Percentiles rank a stretch among this genome's conserved stretches.
These are phyloP conservation scores for Coelastrella sp. DNA, from an alignment of 139 green algal species.

Conservation along the genomic window DNA sequence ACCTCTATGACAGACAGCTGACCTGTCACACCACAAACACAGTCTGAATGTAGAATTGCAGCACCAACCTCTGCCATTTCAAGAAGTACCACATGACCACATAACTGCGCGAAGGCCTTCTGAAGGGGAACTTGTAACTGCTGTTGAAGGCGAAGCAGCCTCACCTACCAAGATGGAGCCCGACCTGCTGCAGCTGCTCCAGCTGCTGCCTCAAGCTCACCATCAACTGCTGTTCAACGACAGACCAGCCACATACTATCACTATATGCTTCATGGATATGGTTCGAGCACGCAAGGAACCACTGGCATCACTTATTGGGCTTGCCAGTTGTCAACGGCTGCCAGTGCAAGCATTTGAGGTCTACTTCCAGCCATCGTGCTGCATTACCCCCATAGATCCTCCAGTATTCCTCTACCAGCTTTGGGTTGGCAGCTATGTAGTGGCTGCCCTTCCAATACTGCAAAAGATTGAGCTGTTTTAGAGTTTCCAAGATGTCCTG, in stretches of 20 bases:
- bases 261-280: neutral
- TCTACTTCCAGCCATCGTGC: slow-evolving; percentile 63
- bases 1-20: neutral
- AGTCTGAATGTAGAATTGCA: neutral
- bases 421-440: slow-evolving; percentile 26
- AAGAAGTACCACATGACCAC: too few relatives aligned
- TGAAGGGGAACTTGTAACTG: too few relatives aligned
- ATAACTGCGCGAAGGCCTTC: too few relatives aligned
- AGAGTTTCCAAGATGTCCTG: slow-evolving; percentile 40
- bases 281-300: neutral
- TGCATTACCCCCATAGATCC: slow-evolving; percentile 25
- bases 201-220: slow-evolving; percentile 7
- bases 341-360: slow-evolving; percentile 67
- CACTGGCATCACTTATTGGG: neutral
- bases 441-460: slow-evolving; percentile 88
- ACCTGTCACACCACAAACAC: neutral
- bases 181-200: neutral
- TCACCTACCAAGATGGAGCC: neutral
- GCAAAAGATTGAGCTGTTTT: slow-evolving; percentile 65
- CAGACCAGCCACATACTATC: neutral
- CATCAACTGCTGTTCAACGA: neutral
- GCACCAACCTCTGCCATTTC: neutral
- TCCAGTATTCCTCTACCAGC: slow-evolving; percentile 64
- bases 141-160: too few relatives aligned
- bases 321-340: slow-evolving; percentile 53